Conservation (phyloP, 2,329 filamentous ascomycete species). For the Cryphonectria parasitica region DNA sequence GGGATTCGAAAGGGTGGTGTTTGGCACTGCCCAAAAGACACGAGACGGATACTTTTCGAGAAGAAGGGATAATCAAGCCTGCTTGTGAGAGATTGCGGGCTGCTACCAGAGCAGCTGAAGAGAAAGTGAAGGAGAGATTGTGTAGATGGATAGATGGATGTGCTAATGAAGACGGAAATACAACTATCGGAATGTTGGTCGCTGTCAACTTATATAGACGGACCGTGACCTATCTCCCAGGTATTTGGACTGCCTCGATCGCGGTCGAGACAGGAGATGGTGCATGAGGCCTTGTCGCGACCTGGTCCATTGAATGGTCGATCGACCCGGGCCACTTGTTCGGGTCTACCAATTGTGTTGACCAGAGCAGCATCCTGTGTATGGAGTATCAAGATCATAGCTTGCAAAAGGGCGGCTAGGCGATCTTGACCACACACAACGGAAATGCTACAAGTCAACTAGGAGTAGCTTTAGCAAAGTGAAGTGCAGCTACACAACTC, state of each 20-base stretch:
- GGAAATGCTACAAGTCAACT: not conserved
- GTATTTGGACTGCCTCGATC: not conserved
- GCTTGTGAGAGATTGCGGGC: not conserved
- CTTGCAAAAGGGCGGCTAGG: not conserved
- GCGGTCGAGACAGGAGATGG: not conserved
- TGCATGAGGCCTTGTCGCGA: not conserved
- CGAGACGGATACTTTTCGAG: not conserved
- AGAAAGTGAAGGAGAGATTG: not conserved
- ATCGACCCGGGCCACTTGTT: not conserved
- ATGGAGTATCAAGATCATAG: not conserved
- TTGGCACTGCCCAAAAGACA: not conserved
- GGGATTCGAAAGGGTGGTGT: not conserved
- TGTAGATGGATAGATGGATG: not conserved
- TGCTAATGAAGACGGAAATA: not conserved
- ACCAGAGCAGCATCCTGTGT: not conserved
- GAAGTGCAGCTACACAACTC: not conserved
- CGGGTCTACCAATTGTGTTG: not conserved
- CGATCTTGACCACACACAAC: not conserved
- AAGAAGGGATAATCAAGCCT: slow-evolving; percentile 5
- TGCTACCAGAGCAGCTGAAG: slow-evolving; percentile 11
- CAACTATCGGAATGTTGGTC: not conserved
- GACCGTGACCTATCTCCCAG: not conserved
- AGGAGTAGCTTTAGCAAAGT: not conserved
- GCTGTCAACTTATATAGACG: slow-evolving; percentile 3
- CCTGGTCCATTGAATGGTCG: not conserved